Percentiles rank a stretch among this genome's conserved stretches.
phyloP scores from a whole-genome alignment of 306 rosid species.

The Fragaria nilgerrensis region DNA sequence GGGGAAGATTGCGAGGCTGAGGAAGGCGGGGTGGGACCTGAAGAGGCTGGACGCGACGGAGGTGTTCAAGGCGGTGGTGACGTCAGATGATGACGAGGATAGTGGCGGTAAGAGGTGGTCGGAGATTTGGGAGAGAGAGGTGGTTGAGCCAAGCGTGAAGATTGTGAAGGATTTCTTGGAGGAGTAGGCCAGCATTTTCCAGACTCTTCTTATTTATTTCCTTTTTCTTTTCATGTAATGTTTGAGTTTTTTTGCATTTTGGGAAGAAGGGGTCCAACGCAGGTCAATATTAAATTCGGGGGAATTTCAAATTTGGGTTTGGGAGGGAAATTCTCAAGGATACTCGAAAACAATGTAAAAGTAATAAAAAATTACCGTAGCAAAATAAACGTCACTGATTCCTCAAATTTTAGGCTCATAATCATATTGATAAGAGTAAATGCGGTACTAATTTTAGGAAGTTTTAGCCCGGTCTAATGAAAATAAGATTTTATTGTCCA shows the following conservation, averaged over 20 bases:
- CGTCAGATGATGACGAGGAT: slow-evolving; percentile 7
- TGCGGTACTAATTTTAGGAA: no score
- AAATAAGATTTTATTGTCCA: no score
- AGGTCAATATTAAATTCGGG: background rate
- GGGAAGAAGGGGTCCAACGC: background rate
- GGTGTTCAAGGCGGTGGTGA: slow-evolving; percentile 48
- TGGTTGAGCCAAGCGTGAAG: slow-evolving; percentile 82
- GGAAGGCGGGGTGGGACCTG: slow-evolving; percentile 71
- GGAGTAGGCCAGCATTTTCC: slow-evolving; percentile 73
- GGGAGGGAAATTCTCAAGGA: background rate
- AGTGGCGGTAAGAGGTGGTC: slow-evolving; percentile 30
- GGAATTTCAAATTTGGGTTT: background rate
- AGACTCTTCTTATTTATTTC: slow-evolving; percentile 14
- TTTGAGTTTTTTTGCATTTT: background rate
- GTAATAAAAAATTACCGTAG: background rate
- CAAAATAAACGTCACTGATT: background rate
- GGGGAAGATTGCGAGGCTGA: slow-evolving; percentile 54
- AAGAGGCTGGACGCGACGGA: slow-evolving; percentile 76
- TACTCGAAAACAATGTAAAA: background rate
- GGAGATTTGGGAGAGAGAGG: slow-evolving; percentile 66
- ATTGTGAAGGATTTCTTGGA: slow-evolving; percentile 84
- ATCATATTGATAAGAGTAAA: no score
- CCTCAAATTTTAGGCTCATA: background rate
- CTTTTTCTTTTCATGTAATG: no score
- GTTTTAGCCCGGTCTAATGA: no score